Base-by-base conservation (phyloP, 2,329 filamentous ascomycete genomes). In the Cytospora paraplurivora region DNA sequence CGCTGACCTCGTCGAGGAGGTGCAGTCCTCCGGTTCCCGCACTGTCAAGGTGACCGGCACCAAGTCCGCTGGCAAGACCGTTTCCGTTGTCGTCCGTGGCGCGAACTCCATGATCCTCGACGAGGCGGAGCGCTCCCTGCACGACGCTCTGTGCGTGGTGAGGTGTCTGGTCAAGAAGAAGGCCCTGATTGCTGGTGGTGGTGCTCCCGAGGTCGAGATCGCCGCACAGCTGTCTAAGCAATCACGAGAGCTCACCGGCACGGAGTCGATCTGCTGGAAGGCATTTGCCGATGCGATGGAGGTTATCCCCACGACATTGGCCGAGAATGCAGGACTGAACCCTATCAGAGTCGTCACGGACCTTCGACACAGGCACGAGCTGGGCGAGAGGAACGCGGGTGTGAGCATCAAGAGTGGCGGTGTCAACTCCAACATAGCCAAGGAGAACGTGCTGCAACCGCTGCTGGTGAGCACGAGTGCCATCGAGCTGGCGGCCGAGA, bases 131-230 rank as follows among this genome's bases (percentile, higher is more conserved):
- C 92, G 95, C 71, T 95, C 91, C 69, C 85, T 99, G 62, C 95
- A 99, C 83, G 95, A 99, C 72, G 95, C 95, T 35, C 92, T 98
- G 68, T 99, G 95, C 76, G 95, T 98, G 57, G 93, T 99, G 71
- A 90, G 95, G 71, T 99, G 95, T 75, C 81, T 99, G 66, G 95
- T 99, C 70, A 99, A 99, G 88, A 99, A 98, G 87, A 96, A 96
- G 81, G 95, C 95, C n/a, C 86, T 99, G 63, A 96, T 99, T 72
- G 94, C 96, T 15, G 95, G 95, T 77, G 95, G 95, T 72, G 95
- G 95, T 75, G 95, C 95, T 1, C 92, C 95, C 33, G 95, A 99
- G 78, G 96, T 98, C 72, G 93, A 98, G 79, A 94, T 99, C 71
- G 92, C 95, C 27, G 90, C 95, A 61, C 86, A 92, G 72, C 85